These are phyloP conservation scores for Cordyceps tenuipes DNA, from an alignment of 2,329 filamentous ascomycete species.

Conservation along the genomic window DNA sequence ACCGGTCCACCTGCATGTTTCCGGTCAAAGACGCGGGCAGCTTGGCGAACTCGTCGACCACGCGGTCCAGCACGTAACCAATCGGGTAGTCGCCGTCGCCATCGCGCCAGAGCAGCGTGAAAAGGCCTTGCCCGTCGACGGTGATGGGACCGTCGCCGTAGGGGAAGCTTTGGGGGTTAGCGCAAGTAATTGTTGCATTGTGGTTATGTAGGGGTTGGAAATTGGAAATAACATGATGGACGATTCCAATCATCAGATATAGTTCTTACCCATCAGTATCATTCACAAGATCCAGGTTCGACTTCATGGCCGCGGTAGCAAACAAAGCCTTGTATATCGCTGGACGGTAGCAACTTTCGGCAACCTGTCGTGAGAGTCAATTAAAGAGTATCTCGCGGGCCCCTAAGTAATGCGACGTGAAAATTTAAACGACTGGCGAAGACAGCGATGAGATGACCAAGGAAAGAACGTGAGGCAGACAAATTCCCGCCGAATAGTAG, in stretches of 20 bases:
- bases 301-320: constrained; percentile 16
- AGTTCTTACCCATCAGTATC: constrained; percentile 46
- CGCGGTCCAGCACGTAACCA: constrained; percentile 48
- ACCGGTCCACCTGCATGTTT: constrained; percentile 52
- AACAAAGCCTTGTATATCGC: neutral
- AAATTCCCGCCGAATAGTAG: too few species aligned
- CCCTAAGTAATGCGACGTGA: too few species aligned
- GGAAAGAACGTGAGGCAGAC: too few species aligned
- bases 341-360: too few species aligned
- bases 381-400: neutral
- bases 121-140: constrained; percentile 51
- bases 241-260: neutral
- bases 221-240: neutral
- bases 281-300: constrained; percentile 44
- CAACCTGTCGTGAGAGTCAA: too few species aligned
- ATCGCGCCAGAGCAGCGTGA: constrained; percentile 56
- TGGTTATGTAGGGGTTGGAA: neutral
- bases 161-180: constrained; percentile 56
- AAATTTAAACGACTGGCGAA: too few species aligned
- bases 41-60: constrained; percentile 39
- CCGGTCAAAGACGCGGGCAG: constrained; percentile 47
- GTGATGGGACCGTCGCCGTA: constrained; percentile 57
- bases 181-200: neutral
- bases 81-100: constrained; percentile 55
- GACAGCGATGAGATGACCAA: too few species aligned